These are phyloP conservation scores for Candida ipomoeae DNA, from an alignment of 805 yeast species.

Conservation along the genomic window DNA sequence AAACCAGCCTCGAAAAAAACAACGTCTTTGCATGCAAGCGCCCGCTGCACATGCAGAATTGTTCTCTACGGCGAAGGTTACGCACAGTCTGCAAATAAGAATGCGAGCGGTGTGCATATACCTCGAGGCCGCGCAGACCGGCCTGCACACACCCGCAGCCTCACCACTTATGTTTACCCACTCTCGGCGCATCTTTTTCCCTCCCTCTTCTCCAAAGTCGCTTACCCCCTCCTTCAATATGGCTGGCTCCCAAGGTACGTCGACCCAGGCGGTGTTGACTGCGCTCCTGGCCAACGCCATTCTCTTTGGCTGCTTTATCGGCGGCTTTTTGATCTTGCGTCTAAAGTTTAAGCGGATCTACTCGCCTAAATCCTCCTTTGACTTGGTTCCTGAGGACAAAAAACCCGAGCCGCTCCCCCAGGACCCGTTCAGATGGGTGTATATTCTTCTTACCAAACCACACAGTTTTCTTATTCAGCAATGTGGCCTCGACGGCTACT, in stretches of 20 bases:
- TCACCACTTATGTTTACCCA: background rate
- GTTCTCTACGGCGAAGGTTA: constrained; percentile 3
- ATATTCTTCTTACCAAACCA: constrained; percentile 57
- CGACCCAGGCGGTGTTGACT: constrained; percentile 68
- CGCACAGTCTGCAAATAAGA: background rate
- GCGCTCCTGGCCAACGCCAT: constrained; percentile 65
- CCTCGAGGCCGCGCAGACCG: background rate
- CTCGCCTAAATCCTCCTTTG: constrained; percentile 71
- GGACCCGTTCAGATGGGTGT: constrained; percentile 69
- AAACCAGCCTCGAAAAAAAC: background rate
- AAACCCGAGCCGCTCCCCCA: constrained; percentile 70
- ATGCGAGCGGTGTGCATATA: background rate
- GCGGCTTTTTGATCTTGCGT: constrained; percentile 62
- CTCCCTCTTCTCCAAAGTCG: background rate
- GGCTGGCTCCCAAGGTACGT: constrained; percentile 17
- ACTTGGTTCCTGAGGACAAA: constrained; percentile 50
- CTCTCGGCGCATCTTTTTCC: constrained; percentile 1
- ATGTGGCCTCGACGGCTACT: constrained; percentile 92
- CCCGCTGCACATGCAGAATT: constrained; percentile 1
- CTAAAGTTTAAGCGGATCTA: constrained; percentile 68
- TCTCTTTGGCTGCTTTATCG: constrained; percentile 58
- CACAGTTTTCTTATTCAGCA: constrained; percentile 77
- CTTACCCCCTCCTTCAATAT: background rate
- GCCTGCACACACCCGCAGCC: background rate
- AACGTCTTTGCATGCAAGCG: background rate